Conservation (phyloP, 1,139 yeast species). For the Debaryomyces coudertii region DNA sequence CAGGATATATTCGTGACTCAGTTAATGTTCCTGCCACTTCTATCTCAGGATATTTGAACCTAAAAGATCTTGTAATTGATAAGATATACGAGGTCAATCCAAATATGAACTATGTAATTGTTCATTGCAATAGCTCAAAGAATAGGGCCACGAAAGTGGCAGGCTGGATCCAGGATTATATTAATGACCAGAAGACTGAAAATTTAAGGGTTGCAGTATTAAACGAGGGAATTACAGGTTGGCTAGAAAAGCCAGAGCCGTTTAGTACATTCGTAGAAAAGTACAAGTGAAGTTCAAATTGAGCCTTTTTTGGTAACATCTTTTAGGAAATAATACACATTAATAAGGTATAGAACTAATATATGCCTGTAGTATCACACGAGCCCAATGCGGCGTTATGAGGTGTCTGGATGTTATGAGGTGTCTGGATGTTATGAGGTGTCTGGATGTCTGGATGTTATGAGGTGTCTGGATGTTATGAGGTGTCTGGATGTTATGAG, state of each 20-base stretch:
- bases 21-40: constrained; percentile 15
- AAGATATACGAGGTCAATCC: constrained; percentile 9
- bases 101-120: constrained; percentile 10
- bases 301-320: no score
- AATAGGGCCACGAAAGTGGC: constrained; percentile 16
- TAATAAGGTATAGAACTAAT: no score
- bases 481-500: no score
- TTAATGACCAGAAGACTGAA: constrained; percentile 11
- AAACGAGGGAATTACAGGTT: constrained; percentile 15
- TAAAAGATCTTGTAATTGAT: constrained; percentile 12
- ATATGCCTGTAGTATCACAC: no score
- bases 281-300: no score
- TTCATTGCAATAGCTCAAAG: constrained; percentile 17
- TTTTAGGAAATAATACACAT: no score
- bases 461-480: no score
- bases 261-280: constrained; percentile 2
- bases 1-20: constrained; percentile 11
- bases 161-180: constrained; percentile 16
- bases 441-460: no score
- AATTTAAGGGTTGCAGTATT: constrained; percentile 14
- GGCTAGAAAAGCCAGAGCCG: constrained; percentile 14
- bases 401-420: no score
- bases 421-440: no score
- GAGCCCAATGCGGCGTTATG: no score
- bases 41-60: constrained; percentile 10